Base-by-base conservation (phyloP, 805 yeast genomes). In the Hanseniaspora lachancei region DNA sequence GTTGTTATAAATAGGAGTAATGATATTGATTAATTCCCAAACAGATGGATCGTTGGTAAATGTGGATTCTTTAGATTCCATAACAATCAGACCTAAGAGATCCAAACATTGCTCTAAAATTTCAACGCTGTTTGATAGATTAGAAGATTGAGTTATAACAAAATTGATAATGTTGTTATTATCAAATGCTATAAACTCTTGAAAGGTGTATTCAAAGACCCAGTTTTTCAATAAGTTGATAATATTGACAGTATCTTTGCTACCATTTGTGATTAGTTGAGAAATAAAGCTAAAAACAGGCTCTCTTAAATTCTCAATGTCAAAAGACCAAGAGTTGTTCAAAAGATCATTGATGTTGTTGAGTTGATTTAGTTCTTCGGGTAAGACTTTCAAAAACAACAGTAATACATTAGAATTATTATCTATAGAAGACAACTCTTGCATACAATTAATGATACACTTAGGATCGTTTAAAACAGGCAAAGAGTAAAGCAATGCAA, bases 151-250 rank as follows among this genome's bases (percentile, higher is more conserved):
- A 3, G 23, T 23, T 27, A 52, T 27, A 7, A 52, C 27, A 21
- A 43, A 52, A 18, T 52, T 52, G 3, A 52, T 46, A 23, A 52
- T 44, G 16, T 24, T 27, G 35, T 46, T 27, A 23, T 52, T 43
- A 20, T 80, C 73, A 49, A 80, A 74, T 10, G 77, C 69, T 44
- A 91, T 69, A n/a, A 93, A 71, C 49, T 79, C 76, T 53, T 79
- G 82, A 29, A 91, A 75, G 3, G 91, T 86, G 49, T 88, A 79
- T 66, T 95, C 98, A 59, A 76, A 77, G 58, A 93, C 82, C 99
- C 99, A 93, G 21, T 95, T 84, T 61, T 83, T 82, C 57, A 95
- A 72, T 68, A 95, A 85, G 59, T 81, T 16, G 16, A 52, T 27
- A 13, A 44, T 38, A 20, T 23, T 35, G 3, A 36, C n/a, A n/a